Evolutionary conservation across 257 asterid genomes (phyloP).

Genomic region (Parsonsia alboflavescens): DNA sequence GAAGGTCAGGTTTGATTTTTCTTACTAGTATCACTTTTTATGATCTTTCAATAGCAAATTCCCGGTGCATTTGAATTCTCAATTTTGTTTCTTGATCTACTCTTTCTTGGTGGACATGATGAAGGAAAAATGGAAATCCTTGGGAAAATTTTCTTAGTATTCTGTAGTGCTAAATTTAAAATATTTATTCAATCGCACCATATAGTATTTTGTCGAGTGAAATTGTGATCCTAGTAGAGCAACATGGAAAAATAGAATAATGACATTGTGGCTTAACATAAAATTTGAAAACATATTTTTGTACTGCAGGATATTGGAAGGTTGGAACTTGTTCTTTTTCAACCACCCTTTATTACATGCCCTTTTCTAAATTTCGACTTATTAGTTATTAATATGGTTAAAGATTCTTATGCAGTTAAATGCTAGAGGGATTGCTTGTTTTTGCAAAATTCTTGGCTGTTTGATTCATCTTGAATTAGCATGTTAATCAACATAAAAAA

Average conservation of each 20-base stretch:
- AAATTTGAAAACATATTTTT: no score
- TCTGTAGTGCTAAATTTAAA: not conserved
- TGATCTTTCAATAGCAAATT: not conserved
- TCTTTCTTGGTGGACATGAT: not conserved
- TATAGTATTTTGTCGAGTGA: not conserved
- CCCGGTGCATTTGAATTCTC: not conserved
- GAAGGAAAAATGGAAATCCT: not conserved
- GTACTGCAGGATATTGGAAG: no score
- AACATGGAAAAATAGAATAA: no score
- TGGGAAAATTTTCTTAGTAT: not conserved
- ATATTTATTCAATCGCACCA: not conserved
- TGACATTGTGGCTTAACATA: no score
- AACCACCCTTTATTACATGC: no score
- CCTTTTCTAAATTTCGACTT: no score
- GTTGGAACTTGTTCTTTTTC: no score
- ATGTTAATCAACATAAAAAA: not conserved
- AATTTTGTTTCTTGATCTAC: not conserved
- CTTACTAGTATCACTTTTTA: not conserved
- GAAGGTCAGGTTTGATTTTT: constrained; percentile 38
- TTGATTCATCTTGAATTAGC: not conserved
- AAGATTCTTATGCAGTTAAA: not conserved
- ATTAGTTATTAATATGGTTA: no score
- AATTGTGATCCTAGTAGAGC: no score
- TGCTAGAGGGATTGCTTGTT: not conserved
- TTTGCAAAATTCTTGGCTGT: not conserved